A percentile compares a stretch with the other conserved stretches of the same genome.
phyloP scores from a whole-genome alignment of 208 protist genomes.

The Acanthamoeba lenticulata region DNA sequence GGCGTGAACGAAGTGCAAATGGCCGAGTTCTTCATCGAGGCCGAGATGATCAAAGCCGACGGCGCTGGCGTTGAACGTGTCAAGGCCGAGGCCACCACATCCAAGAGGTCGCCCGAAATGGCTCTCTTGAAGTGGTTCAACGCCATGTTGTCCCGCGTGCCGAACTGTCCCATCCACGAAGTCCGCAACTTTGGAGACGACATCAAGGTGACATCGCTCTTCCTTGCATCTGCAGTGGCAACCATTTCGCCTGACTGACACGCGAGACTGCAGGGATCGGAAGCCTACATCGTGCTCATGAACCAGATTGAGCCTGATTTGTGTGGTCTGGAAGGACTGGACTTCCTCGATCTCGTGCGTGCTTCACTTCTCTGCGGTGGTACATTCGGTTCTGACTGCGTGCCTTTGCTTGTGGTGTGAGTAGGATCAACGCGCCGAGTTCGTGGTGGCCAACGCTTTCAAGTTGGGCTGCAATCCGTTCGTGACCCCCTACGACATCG shows the following conservation, averaged over 20 bases:
- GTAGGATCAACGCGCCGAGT: neutral
- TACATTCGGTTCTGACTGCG: neutral
- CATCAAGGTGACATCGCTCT: neutral
- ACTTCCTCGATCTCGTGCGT: neutral
- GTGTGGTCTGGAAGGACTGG: neutral
- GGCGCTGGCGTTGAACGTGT: neutral
- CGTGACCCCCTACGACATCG: neutral
- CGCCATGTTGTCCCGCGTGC: neutral
- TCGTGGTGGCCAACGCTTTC: neutral
- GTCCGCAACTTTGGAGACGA: conserved; percentile 41
- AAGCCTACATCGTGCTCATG: conserved; percentile 31
- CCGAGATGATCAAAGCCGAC: neutral
- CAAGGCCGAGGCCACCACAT: neutral
- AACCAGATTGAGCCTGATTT: conserved; percentile 12
- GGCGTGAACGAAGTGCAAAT: neutral
- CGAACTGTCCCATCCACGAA: neutral
- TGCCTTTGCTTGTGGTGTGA: neutral
- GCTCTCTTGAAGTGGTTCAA: neutral
- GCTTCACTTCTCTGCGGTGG: neutral
- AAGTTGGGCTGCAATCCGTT: conserved; percentile 37
- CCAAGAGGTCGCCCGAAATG: neutral
- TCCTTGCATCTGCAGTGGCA: no score
- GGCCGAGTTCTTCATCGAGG: conserved; percentile 22
- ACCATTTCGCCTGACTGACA: no score
- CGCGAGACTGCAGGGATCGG: neutral